Percentiles rank a stretch among this genome's conserved stretches.
Conservation (phyloP, 225 moss, liverwort and hornwort species). For the Pseudoscleropodium purum region DNA sequence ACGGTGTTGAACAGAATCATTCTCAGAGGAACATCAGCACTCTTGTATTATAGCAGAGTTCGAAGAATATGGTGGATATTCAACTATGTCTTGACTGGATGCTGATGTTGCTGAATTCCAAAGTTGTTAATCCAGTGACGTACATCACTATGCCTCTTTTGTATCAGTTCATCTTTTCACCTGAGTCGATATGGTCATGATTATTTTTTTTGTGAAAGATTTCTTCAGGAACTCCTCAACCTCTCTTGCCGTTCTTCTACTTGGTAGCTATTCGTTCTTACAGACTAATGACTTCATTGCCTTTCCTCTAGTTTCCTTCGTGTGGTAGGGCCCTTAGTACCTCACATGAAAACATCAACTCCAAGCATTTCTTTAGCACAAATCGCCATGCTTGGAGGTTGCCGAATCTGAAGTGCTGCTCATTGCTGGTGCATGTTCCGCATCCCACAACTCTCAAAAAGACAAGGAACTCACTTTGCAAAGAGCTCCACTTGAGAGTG, state of each 20-base stretch:
- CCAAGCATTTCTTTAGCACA: neutral
- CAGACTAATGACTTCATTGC: neutral
- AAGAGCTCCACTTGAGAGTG: neutral
- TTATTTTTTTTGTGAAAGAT: neutral
- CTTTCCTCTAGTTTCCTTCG: neutral
- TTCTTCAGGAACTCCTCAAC: neutral
- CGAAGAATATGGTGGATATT: neutral
- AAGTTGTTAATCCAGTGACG: neutral
- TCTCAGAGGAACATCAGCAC: neutral
- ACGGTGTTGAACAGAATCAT: neutral
- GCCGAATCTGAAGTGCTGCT: neutral
- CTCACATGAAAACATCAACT: neutral
- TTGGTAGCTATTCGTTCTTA: neutral
- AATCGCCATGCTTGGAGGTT: neutral
- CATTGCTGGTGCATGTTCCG: neutral
- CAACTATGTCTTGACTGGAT: neutral
- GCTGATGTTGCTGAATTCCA: neutral
- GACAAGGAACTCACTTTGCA: neutral
- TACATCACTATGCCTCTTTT: neutral
- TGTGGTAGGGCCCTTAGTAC: neutral
- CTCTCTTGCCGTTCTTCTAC: neutral
- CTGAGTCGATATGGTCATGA: neutral
- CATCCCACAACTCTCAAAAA: neutral
- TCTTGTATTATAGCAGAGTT: neutral
- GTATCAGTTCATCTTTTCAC: neutral